A percentile compares a stretch with the other conserved stretches of the same genome.
Conservation (phyloP, 1,284 basidiomycete species). For the Rhizopogon parksii region DNA sequence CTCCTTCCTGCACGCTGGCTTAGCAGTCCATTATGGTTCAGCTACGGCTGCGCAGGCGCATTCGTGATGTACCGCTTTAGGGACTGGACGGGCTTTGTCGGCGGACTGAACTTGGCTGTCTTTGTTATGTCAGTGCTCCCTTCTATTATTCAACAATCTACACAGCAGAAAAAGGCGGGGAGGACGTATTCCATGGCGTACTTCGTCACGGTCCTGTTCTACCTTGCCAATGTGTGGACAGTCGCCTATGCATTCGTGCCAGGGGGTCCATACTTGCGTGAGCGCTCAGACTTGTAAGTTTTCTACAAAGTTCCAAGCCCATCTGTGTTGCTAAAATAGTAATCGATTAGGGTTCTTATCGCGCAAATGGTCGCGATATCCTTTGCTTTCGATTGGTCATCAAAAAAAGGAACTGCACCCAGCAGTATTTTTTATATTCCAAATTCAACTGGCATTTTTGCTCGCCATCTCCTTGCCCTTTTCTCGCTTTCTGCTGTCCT, state of each 20-base stretch:
- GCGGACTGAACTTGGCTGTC: constrained; percentile 62
- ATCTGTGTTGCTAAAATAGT: not conserved
- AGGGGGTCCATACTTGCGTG: constrained; percentile 71
- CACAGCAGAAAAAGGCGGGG: constrained; percentile 32
- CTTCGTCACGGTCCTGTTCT: constrained; percentile 59
- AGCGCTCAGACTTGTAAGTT: constrained; percentile 69
- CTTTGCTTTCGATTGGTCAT: constrained; percentile 39
- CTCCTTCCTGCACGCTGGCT: constrained; percentile 28
- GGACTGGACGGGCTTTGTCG: constrained; percentile 73
- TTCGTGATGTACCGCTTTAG: constrained; percentile 54
- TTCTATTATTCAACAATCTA: constrained; percentile 37
- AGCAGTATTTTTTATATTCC: constrained; percentile 10
- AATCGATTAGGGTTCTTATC: constrained; percentile 39
- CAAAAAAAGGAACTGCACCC: constrained; percentile 10
- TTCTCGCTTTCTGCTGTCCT: constrained; percentile 47
- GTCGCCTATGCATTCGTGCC: constrained; percentile 95
- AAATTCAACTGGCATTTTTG: constrained; percentile 17
- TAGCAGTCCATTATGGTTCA: constrained; percentile 45
- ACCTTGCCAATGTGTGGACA: constrained; percentile 71
- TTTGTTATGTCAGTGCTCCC: constrained; percentile 67
- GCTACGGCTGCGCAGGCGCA: constrained; percentile 44
- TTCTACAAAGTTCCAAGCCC: not conserved
- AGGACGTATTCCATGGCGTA: constrained; percentile 52
- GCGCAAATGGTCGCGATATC: constrained; percentile 45
- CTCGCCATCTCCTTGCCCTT: constrained; percentile 32